Evolutionary conservation across 306 rosid species (phyloP).

Genomic region (Rubus parviflorus): DNA sequence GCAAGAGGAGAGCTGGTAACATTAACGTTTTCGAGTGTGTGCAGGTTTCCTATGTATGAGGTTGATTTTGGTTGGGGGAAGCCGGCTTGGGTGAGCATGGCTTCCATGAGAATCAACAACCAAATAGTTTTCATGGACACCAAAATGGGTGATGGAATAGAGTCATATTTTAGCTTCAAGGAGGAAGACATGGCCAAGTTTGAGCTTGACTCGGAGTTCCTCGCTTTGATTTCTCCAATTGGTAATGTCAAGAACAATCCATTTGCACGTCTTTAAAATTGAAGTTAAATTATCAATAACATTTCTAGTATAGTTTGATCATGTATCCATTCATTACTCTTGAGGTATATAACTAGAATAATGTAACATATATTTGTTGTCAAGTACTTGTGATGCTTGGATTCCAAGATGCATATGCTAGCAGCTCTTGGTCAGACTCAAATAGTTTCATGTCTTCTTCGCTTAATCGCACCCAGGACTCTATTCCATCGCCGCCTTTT

Average conservation of each 20-base stretch:
- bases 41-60: slow-evolving; percentile 28
- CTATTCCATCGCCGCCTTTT: slow-evolving; percentile 20
- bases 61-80: slow-evolving; percentile 42
- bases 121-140: slow-evolving; percentile 21
- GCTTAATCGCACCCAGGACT: slow-evolving; percentile 27
- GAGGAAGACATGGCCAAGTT: slow-evolving; percentile 23
- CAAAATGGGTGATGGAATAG: slow-evolving; percentile 19
- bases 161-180: slow-evolving; percentile 19
- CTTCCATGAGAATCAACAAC: slow-evolving; percentile 11
- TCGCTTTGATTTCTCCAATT: background rate
- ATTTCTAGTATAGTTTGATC: slow-evolving; percentile 14
- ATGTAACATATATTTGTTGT: background rate
- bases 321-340: background rate
- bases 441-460: slow-evolving; percentile 23
- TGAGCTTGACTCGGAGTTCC: slow-evolving; percentile 15
- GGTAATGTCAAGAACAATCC: slow-evolving; percentile 12
- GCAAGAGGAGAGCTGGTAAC: slow-evolving; percentile 10
- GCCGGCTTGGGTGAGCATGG: slow-evolving; percentile 30
- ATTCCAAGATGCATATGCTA: slow-evolving; percentile 26
- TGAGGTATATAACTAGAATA: background rate
- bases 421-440: slow-evolving; percentile 16
- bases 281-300: slow-evolving; percentile 13
- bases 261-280: slow-evolving; percentile 16
- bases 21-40: background rate
- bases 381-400: slow-evolving; percentile 31